Conservation (phyloP, 768 basidiomycete genomes). For the Tulasnella sp. region DNA sequence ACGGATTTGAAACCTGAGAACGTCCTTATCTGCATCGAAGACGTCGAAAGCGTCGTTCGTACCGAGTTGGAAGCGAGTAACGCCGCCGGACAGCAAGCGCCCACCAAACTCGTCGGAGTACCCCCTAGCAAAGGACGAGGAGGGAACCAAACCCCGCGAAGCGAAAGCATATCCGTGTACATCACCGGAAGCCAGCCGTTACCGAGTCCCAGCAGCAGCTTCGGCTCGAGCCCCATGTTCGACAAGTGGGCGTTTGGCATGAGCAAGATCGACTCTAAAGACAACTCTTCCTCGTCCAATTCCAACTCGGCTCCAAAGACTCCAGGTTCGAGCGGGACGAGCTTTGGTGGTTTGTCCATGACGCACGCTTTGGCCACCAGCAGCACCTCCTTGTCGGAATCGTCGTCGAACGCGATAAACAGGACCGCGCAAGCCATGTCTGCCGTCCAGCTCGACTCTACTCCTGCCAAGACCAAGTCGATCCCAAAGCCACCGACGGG, state of each 20-base stretch:
- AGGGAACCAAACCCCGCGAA: constrained; percentile 90
- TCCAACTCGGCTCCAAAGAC: constrained; percentile 10
- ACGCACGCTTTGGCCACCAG: constrained; percentile 28
- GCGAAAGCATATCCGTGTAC: constrained; percentile 53
- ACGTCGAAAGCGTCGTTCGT: constrained; percentile 88
- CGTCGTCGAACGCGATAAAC: constrained; percentile 37
- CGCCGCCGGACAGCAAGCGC: constrained; percentile 33
- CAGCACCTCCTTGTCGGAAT: constrained; percentile 16
- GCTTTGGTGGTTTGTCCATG: constrained; percentile 27
- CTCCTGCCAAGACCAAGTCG: constrained; percentile 12
- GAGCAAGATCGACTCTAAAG: constrained; percentile 67
- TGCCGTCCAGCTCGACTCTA: constrained; percentile 39
- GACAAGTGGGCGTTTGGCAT: constrained; percentile 90
- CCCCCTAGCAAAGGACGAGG: constrained; percentile 89
- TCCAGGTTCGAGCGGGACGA: constrained; percentile 28
- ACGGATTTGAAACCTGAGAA: constrained; percentile 98
- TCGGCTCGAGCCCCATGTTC: constrained; percentile 58
- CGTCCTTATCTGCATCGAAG: constrained; percentile 92
- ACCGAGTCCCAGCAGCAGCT: constrained; percentile 59
- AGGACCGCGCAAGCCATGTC: constrained; percentile 46
- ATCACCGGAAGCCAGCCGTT: constrained; percentile 93
- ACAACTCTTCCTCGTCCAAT: constrained; percentile 28
- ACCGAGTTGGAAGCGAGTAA: constrained; percentile 59
- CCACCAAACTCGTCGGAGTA: constrained; percentile 76
- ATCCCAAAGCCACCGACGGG: constrained; percentile 33